These are phyloP conservation scores for Endogone sp. DNA, from an alignment of 192 early-diverging fungal species.

Conservation along the genomic window DNA sequence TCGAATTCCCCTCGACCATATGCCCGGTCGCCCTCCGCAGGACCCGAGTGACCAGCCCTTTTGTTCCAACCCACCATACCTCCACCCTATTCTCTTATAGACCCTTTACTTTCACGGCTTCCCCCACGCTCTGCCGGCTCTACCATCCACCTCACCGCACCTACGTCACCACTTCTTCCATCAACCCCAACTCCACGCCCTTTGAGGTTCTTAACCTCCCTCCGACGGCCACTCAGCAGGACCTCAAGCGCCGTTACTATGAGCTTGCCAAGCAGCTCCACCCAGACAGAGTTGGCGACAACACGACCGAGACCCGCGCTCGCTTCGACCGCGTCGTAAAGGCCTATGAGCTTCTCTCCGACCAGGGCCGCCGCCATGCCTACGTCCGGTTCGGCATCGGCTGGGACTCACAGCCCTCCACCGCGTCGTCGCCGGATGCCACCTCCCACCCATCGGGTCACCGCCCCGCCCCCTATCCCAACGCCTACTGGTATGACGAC, in stretches of 20 bases:
- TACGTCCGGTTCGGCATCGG: slow-evolving; percentile 23
- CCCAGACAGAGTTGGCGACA: slow-evolving; percentile 18
- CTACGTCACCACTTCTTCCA: neutral
- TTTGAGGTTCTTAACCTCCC: slow-evolving; percentile 22
- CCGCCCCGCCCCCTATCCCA: slow-evolving; percentile 5
- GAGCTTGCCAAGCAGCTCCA: slow-evolving; percentile 26
- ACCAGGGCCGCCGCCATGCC: slow-evolving; percentile 10
- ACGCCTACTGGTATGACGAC: slow-evolving; percentile 12
- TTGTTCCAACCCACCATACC: neutral
- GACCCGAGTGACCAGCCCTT: neutral
- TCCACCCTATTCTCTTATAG: neutral
- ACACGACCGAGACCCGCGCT: slow-evolving; percentile 3
- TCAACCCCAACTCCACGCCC: slow-evolving; percentile 1
- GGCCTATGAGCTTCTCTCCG: slow-evolving; percentile 25
- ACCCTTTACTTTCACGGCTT: too few species aligned
- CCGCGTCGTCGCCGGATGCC: neutral
- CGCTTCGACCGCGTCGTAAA: slow-evolving; percentile 20
- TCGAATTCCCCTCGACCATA: neutral
- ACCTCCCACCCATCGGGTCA: slow-evolving; percentile 4
- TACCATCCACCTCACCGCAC: neutral
- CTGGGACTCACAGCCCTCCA: too few species aligned
- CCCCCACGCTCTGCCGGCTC: neutral
- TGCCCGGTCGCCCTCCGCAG: neutral
- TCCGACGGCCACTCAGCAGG: slow-evolving; percentile 7
- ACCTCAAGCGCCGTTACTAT: slow-evolving; percentile 28